Conservation (phyloP, 2,329 filamentous ascomycete species). For the Cladosporium cucumerinum region DNA sequence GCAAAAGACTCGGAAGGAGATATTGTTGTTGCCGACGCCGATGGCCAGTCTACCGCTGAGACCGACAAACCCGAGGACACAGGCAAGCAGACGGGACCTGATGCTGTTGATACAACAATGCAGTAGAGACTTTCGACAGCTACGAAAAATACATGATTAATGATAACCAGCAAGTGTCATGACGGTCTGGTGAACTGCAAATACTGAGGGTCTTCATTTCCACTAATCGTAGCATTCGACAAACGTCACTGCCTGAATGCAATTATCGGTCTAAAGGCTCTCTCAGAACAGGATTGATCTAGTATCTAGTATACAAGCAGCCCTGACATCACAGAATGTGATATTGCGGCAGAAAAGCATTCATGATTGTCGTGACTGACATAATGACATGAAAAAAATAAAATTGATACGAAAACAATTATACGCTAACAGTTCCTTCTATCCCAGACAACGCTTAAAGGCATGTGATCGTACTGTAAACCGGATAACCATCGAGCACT, state of each 20-base stretch:
- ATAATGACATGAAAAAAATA: not conserved
- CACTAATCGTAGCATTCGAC: too few relatives aligned
- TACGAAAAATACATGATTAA: constrained; percentile 6
- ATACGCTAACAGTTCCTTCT: not conserved
- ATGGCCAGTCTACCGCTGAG: not conserved
- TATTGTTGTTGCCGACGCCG: constrained; percentile 28
- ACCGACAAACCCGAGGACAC: not conserved
- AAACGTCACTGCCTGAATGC: too few relatives aligned
- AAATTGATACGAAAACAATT: not conserved
- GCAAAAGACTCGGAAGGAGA: constrained; percentile 32
- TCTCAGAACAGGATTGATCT: too few relatives aligned
- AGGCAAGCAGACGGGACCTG: not conserved
- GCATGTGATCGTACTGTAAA: not conserved
- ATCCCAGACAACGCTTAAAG: not conserved
- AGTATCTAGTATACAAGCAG: too few relatives aligned
- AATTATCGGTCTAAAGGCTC: too few relatives aligned
- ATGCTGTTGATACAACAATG: constrained; percentile 12
- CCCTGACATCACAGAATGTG: not conserved
- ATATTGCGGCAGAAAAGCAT: not conserved
- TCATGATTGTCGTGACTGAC: too few relatives aligned
- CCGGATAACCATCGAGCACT: not conserved
- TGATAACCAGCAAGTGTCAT: not conserved
- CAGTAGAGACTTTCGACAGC: not conserved
- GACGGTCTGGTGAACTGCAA: not conserved
- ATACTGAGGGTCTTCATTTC: not conserved